Conservation (phyloP, 2,329 filamentous ascomycete genomes). For the Monilinia fructigena region DNA sequence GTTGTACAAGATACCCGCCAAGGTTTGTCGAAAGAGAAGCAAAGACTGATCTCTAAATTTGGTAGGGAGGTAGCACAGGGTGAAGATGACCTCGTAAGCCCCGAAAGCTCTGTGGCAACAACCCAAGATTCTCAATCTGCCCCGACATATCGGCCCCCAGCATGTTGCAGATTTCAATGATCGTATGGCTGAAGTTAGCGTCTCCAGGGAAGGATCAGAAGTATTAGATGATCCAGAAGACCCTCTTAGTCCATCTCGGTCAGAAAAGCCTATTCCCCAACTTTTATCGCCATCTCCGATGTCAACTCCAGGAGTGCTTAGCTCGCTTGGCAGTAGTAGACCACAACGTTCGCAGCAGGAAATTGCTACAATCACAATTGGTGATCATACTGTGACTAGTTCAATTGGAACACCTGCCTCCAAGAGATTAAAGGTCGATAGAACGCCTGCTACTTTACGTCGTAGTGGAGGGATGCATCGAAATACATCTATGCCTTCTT, state of each 20-base stretch:
- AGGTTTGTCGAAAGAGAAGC: conserved; percentile 36
- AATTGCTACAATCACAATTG: conserved; percentile 41
- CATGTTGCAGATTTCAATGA: conserved; percentile 39
- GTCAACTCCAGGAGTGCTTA: conserved; percentile 30
- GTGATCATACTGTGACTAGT: conserved; percentile 38
- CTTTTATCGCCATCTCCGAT: conserved; percentile 34
- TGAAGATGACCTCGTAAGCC: conserved; percentile 26
- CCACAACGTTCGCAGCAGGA: conserved; percentile 30
- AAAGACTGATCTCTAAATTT: conserved; percentile 32
- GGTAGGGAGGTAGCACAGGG: conserved; percentile 28
- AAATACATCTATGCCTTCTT: conserved; percentile 30
- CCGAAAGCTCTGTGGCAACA: conserved; percentile 29
- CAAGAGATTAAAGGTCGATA: conserved; percentile 32
- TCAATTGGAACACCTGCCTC: conserved; percentile 36
- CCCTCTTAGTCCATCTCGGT: background rate
- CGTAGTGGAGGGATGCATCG: conserved; percentile 6
- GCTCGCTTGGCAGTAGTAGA: conserved; percentile 32
- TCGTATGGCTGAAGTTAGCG: conserved; percentile 32
- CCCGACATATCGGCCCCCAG: conserved; percentile 25
- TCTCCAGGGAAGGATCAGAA: conserved; percentile 21
- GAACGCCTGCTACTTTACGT: conserved; percentile 20
- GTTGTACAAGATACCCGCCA: conserved; percentile 6
- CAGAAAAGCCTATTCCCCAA: conserved; percentile 32
- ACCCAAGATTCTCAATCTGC: conserved; percentile 27
- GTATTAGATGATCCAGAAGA: conserved; percentile 13